Percentiles rank a stretch among this genome's conserved stretches.
Evolutionary conservation across 2,329 filamentous ascomycete species (phyloP).

Genomic region (Neonectria coccinea): DNA sequence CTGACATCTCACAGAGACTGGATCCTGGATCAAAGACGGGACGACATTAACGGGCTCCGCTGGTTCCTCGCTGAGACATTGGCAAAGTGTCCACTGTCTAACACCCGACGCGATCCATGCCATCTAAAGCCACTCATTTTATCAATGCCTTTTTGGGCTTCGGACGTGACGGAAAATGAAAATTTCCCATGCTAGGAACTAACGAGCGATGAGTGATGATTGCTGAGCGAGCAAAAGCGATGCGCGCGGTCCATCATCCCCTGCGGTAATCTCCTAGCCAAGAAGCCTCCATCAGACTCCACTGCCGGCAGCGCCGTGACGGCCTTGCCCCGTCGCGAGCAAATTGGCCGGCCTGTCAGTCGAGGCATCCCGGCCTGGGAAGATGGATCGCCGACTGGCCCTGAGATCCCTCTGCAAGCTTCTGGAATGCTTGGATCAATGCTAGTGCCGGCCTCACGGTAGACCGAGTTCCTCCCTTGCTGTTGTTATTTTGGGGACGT

Average conservation of each 20-base stretch:
- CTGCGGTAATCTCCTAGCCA: conserved; percentile 28
- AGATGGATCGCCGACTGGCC: conserved; percentile 21
- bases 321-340: conserved; percentile 2
- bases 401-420: conserved; percentile 31
- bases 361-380: conserved; percentile 31
- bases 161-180: conserved; percentile 11
- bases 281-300: conserved; percentile 5
- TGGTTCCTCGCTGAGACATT: conserved; percentile 29
- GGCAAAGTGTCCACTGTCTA: background rate
- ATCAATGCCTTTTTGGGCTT: background rate
- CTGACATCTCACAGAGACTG: background rate
- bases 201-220: conserved; percentile 1
- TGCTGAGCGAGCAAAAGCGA: background rate
- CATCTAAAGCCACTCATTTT: conserved; percentile 17
- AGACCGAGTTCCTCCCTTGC: conserved; percentile 24
- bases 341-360: conserved; percentile 21
- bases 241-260: conserved; percentile 15
- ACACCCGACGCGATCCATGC: conserved; percentile 1
- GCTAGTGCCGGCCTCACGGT: conserved; percentile 27
- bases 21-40: conserved; percentile 14
- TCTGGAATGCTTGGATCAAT: conserved; percentile 40
- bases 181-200: conserved; percentile 8
- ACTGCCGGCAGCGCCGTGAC: conserved; percentile 23
- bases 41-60: conserved; percentile 18
- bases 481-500: conserved; percentile 35